These are phyloP conservation scores for Hamiltosporidium tvaerminnensis DNA, from an alignment of 371 early-diverging fungal species.

Conservation along the genomic window DNA sequence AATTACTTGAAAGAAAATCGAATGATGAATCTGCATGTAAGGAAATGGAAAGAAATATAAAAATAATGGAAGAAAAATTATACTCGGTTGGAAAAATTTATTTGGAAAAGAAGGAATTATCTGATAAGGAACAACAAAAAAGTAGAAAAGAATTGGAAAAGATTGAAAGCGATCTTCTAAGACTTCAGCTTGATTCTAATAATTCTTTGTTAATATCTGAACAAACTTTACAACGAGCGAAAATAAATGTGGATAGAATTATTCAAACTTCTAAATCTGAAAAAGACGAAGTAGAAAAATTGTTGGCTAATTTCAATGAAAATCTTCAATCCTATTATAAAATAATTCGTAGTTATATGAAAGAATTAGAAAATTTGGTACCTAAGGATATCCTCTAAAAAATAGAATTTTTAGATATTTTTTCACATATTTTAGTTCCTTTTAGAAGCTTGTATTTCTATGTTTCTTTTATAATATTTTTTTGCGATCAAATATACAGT, in stretches of 20 bases:
- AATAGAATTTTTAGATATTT: too few relatives aligned
- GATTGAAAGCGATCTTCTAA: slow-evolving; percentile 47
- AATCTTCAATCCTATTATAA: too few relatives aligned
- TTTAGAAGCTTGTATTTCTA: too few relatives aligned
- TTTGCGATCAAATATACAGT: too few relatives aligned
- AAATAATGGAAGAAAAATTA: slow-evolving; percentile 20
- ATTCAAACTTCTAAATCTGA: slow-evolving; percentile 32
- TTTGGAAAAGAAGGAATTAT: slow-evolving; percentile 52
- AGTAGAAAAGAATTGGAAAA: slow-evolving; percentile 47
- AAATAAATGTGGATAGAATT: slow-evolving; percentile 39
- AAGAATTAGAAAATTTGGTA: too few relatives aligned
- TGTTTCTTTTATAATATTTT: too few relatives aligned
- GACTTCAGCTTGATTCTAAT: slow-evolving; percentile 43
- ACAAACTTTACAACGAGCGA: slow-evolving; percentile 37
- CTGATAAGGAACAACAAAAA: slow-evolving; percentile 39
- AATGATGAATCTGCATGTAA: neutral
- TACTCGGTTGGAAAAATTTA: slow-evolving; percentile 39
- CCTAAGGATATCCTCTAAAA: too few relatives aligned
- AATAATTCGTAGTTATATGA: too few relatives aligned
- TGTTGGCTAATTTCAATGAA: slow-evolving; percentile 16
- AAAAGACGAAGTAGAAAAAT: slow-evolving; percentile 43
- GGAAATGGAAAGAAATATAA: slow-evolving; percentile 18
- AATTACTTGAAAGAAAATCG: slow-evolving; percentile 16
- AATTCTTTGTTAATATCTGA: slow-evolving; percentile 45
- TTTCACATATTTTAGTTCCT: too few relatives aligned